A percentile compares a stretch with the other conserved stretches of the same genome.
phyloP scores from a whole-genome alignment of 331 rosid species.

The Ulmus americana region DNA sequence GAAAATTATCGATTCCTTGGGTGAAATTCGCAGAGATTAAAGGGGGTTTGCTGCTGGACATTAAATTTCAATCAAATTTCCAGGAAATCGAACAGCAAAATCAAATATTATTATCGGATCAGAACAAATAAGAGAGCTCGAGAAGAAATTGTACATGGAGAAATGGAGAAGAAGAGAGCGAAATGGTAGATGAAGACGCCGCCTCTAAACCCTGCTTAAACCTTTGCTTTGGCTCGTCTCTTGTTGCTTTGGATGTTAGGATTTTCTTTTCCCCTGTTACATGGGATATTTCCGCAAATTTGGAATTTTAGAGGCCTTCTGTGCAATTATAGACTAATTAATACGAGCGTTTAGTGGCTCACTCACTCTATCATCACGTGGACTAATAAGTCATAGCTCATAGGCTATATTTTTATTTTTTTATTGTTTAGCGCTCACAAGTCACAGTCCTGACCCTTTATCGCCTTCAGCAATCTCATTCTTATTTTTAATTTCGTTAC shows the following conservation, averaged over 20 bases:
- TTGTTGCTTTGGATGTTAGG: neutral
- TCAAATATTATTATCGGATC: neutral
- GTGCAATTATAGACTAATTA: too few relatives aligned
- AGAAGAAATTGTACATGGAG: conserved; percentile 26
- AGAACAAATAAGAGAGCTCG: conserved; percentile 3
- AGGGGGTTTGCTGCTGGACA: conserved; percentile 39
- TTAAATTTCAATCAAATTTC: conserved; percentile 28
- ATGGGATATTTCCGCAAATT: neutral
- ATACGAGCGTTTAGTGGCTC: too few relatives aligned
- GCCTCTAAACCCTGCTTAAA: conserved; percentile 56
- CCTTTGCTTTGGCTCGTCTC: conserved; percentile 2
- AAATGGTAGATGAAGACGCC: conserved; percentile 21
- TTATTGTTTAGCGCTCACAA: too few relatives aligned
- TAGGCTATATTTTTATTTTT: too few relatives aligned
- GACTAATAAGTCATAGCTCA: too few relatives aligned
- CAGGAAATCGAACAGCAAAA: neutral
- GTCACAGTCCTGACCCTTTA: too few relatives aligned
- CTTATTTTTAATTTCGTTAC: too few relatives aligned
- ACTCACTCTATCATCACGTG: too few relatives aligned
- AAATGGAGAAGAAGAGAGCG: neutral
- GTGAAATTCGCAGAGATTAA: conserved; percentile 21
- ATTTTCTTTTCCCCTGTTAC: neutral
- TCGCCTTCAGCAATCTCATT: too few relatives aligned
- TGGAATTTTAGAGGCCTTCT: too few relatives aligned
- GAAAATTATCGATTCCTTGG: conserved; percentile 20